phyloP scores from a whole-genome alignment of 495 filamentous ascomycete species.

The Tuber calosporum region DNA sequence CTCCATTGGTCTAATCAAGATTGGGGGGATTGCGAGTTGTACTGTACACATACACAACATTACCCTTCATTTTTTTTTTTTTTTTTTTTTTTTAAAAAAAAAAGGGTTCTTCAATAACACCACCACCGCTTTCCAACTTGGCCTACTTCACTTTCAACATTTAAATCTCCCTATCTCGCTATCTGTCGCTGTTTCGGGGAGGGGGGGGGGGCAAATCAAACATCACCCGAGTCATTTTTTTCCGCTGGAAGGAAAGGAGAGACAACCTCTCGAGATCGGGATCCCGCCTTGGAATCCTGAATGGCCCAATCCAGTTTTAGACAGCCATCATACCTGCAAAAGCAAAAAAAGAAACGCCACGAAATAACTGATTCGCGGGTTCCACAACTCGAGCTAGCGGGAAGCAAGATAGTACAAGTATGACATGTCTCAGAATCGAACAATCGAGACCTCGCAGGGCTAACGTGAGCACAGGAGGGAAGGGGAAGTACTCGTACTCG shows the following conservation, averaged over 20 bases:
- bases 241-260: neutral
- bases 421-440: neutral
- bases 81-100: neutral
- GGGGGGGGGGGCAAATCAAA: neutral
- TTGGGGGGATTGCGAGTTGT: slow-evolving; percentile 1
- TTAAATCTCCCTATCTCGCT: neutral
- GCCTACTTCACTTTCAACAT: neutral
- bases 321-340: neutral
- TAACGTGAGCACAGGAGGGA: neutral
- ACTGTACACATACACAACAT: neutral
- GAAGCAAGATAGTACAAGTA: neutral
- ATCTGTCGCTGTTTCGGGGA: neutral
- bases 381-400: neutral
- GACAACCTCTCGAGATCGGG: neutral
- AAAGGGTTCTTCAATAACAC: neutral
- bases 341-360: neutral
- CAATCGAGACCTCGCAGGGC: neutral
- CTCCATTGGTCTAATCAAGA: neutral
- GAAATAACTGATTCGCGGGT: neutral
- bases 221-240: neutral
- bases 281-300: too few relatives aligned
- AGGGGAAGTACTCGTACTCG: too few relatives aligned
- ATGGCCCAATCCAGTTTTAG: too few relatives aligned
- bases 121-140: neutral
- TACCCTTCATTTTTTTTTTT: too few relatives aligned